Conservation (phyloP, 2,329 filamentous ascomycete genomes). For the Ophioceras dolichostomum region DNA sequence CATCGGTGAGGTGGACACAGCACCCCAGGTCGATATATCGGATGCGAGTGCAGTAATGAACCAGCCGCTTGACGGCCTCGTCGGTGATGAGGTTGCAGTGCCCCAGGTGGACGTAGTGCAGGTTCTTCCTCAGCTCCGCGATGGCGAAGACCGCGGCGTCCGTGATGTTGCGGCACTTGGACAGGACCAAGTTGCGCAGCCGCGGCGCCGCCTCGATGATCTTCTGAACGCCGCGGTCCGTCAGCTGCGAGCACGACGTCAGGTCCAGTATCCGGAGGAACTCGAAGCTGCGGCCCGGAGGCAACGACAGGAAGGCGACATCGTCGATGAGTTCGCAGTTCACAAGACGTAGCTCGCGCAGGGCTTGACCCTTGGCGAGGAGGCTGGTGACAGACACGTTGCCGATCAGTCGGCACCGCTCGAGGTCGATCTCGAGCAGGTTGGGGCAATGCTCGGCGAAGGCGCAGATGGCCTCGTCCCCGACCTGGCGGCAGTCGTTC, state of each 20-base stretch:
- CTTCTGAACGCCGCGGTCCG: conserved; percentile 76
- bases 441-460: conserved; percentile 85
- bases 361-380: conserved; percentile 62
- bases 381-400: conserved; percentile 76
- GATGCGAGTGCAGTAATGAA: conserved; percentile 81
- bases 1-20: conserved; percentile 78
- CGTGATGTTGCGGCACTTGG: conserved; percentile 89
- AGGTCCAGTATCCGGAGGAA: conserved; percentile 87
- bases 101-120: conserved; percentile 92
- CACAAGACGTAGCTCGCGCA: conserved; percentile 83
- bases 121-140: conserved; percentile 79
- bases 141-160: conserved; percentile 82
- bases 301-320: conserved; percentile 72
- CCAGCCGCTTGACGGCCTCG: conserved; percentile 70
- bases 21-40: conserved; percentile 97
- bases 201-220: conserved; percentile 81
- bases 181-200: conserved; percentile 82
- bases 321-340: conserved; percentile 80
- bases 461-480: conserved; percentile 68
- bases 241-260: conserved; percentile 74
- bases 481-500: conserved; percentile 80
- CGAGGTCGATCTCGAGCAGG: conserved; percentile 91
- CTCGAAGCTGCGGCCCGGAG: conserved; percentile 59
- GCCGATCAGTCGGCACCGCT: conserved; percentile 70
- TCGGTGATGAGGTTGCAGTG: conserved; percentile 91